Conservation (phyloP, 306 rosid genomes). For the Prunus mira region DNA sequence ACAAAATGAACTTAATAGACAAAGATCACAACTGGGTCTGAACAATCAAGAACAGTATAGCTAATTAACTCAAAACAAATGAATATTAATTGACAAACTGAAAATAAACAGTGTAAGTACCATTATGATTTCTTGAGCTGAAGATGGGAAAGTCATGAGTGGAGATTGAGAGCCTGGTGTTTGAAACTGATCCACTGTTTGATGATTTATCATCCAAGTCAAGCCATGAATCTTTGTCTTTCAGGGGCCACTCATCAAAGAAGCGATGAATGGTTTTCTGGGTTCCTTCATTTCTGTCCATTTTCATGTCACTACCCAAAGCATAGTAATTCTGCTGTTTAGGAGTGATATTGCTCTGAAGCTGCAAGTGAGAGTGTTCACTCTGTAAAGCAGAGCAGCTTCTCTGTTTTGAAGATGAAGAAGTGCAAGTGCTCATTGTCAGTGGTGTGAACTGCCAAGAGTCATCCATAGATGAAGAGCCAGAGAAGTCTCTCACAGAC, state of each 20-base stretch:
- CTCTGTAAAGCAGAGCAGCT: conserved; percentile 50
- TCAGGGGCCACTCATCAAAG: conserved; percentile 89
- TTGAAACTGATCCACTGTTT: conserved; percentile 46
- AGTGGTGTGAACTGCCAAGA: conserved; percentile 86
- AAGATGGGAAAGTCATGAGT: conserved; percentile 67
- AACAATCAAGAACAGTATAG: background rate
- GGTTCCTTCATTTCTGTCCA: conserved; percentile 55
- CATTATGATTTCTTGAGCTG: conserved; percentile 49
- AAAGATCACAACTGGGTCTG: conserved; percentile 13
- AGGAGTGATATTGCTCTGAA: conserved; percentile 34
- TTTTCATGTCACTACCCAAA: conserved; percentile 26
- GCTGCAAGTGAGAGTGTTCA: conserved; percentile 71
- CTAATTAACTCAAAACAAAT: background rate
- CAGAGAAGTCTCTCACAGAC: conserved; percentile 63
- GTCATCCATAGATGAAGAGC: conserved; percentile 64
- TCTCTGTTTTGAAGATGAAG: conserved; percentile 69
- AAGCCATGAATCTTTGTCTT: conserved; percentile 69
- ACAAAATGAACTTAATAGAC: conserved; percentile 7
- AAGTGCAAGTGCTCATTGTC: conserved; percentile 55
- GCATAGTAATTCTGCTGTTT: conserved; percentile 33
- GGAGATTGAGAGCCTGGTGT: conserved; percentile 84
- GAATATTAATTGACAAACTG: background rate
- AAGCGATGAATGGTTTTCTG: conserved; percentile 85
- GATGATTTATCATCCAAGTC: conserved; percentile 80
- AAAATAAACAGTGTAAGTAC: conserved; percentile 11